phyloP scores from a whole-genome alignment of 306 rosid species.

The Cicer arietinum region DNA sequence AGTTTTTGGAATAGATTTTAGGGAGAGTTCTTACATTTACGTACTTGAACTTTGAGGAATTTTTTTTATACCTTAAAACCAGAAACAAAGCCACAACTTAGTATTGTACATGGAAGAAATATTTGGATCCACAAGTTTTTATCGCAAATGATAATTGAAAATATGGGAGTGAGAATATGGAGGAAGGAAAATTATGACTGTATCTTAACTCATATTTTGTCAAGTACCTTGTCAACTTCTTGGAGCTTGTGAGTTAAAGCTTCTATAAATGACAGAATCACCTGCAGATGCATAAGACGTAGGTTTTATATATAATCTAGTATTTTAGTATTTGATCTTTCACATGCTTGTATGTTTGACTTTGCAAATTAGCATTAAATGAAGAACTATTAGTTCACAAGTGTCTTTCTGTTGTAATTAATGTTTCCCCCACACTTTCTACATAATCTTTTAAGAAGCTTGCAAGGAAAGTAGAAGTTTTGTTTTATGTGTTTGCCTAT shows the following conservation, averaged over 20 bases:
- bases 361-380: constrained; percentile 10
- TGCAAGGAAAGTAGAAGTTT: background rate
- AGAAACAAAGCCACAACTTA: constrained; percentile 4
- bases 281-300: background rate
- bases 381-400: constrained; percentile 6
- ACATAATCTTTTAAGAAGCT: background rate
- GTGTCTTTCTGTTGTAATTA: constrained; percentile 1
- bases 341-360: constrained; percentile 3
- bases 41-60: background rate
- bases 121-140: constrained; percentile 10
- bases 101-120: background rate
- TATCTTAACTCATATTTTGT: constrained; percentile 12
- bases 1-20: background rate
- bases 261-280: background rate
- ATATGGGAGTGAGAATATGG: constrained; percentile 5
- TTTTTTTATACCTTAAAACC: background rate
- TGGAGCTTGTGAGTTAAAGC: background rate
- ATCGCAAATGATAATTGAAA: background rate
- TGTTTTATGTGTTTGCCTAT: background rate
- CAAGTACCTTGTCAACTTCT: constrained; percentile 15
- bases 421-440: background rate
- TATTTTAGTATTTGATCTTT: constrained; percentile 32
- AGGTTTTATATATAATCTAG: constrained; percentile 14
- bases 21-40: constrained; percentile 2
- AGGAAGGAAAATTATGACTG: constrained; percentile 29